A percentile compares a stretch with the other conserved stretches of the same genome.
These are phyloP conservation scores for Alternaria sp. DNA, from an alignment of 2,329 filamentous ascomycete species.

Conservation along the genomic window DNA sequence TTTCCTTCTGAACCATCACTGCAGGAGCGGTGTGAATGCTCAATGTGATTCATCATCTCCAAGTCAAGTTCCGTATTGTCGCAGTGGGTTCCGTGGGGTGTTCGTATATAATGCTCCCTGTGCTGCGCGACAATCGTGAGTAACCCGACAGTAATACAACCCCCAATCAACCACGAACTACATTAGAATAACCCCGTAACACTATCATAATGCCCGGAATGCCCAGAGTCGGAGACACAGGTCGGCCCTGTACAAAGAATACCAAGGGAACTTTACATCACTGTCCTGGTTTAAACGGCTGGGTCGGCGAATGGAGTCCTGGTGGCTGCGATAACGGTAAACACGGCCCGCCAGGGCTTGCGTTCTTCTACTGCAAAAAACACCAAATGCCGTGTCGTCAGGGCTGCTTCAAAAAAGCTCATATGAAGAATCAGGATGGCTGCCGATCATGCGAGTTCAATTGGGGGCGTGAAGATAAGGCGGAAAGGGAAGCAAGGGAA, in stretches of 20 bases:
- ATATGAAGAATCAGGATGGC: not conserved
- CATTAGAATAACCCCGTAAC: not conserved
- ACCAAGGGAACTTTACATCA: not conserved
- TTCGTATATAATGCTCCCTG: not conserved
- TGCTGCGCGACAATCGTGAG: rapidly evolving
- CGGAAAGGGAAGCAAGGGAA: not conserved
- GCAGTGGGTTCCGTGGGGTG: not conserved
- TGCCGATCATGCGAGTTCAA: not conserved
- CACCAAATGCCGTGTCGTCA: not conserved
- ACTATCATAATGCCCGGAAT: not conserved
- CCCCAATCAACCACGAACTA: not conserved
- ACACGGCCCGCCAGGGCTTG: no score
- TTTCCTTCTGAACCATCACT: not conserved
- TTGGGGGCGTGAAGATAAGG: not conserved
- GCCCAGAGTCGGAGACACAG: no score
- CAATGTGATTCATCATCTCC: not conserved
- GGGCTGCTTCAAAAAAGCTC: not conserved
- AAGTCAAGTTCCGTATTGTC: no score
- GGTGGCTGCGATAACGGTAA: not conserved
- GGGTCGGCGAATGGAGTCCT: not conserved
- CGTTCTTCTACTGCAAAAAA: not conserved
- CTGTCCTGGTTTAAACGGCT: not conserved
- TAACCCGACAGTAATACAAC: not conserved
- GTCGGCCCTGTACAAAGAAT: not conserved
- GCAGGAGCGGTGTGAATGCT: not conserved